Evolutionary conservation across 2,329 filamentous ascomycete genomes (phyloP), one percentile per base, ranked within the genome.

Genomic region (Colletotrichum navitas): DNA sequence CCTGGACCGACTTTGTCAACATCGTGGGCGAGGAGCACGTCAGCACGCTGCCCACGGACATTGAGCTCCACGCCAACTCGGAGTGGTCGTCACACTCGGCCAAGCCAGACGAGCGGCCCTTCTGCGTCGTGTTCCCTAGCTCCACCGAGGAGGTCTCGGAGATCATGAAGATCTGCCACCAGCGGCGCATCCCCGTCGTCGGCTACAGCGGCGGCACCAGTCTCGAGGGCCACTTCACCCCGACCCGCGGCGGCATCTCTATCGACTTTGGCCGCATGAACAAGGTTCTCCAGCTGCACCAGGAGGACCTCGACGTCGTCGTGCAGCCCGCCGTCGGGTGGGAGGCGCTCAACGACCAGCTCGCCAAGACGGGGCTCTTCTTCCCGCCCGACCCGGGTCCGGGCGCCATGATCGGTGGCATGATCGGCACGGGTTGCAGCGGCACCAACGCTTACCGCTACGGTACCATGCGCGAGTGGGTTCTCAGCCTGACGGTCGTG

Each of bases 381-480:
- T 97, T 97, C 83, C 94, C 94, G 29, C 94, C 94, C 0, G 94
- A 97, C 80, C 94, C 94, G 24, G 95, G 94, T 64, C 94, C 95
- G 63, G 94, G 94, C 24, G 94, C 94, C 73, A 94, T 94, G 91
- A 97, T 98, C 76, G 94, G 94, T 68, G 94, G 94, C 66, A 94
- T 94, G 92, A 89, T 94, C 43, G 92, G 92, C 29, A 94, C 92
- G 3, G 88, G 88, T 45, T 89, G 87, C 83, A 89, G 86, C 78
- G 94, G 94, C 71, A 97, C 94, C 18, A 97, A 97, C 80, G 92
- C 94, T 21, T 97, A 97, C 83, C 88, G 94, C 69, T 97, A 97
- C 80, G 95, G 94, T 73, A 97, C 94, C 2, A 97, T 97, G 94
- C 91, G 93, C 74, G 94, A 97, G 79, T 97, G 94, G 94, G 95